phyloP scores from a whole-genome alignment of 257 asterid genomes.

The Solanum pinnatisectum region DNA sequence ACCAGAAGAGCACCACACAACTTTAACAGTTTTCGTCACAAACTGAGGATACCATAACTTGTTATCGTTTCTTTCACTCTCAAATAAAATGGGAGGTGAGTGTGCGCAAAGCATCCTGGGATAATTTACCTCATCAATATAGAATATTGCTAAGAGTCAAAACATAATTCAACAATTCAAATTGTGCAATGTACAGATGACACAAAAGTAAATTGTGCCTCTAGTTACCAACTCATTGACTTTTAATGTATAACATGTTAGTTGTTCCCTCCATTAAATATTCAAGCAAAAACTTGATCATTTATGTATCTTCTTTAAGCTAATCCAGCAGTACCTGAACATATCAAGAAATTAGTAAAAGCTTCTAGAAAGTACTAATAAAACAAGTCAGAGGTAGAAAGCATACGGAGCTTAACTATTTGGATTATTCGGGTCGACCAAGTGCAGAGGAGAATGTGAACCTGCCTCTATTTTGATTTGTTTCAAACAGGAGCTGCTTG shows the following conservation, averaged over 20 bases:
- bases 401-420: not conserved
- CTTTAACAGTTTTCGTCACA: not conserved
- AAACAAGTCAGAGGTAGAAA: not conserved
- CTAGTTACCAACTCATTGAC: not conserved
- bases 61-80: not conserved
- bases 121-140: not conserved
- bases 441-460: not conserved
- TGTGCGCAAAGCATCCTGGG: not conserved
- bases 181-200: not conserved
- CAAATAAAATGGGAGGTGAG: not conserved
- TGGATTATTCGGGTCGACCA: not conserved
- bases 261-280: not conserved
- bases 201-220: not conserved
- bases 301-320: slow-evolving; percentile 2
- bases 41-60: not conserved
- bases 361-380: not conserved
- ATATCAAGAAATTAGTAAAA: not conserved
- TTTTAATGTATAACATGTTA: not conserved
- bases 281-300: not conserved
- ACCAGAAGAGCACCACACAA: not conserved
- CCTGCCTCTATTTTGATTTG: not conserved
- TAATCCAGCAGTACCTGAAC: slow-evolving; percentile 4
- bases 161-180: not conserved
- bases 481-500: not conserved
- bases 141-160: not conserved